Evolutionary conservation across 139 green algal genomes (phyloP), one percentile per base, ranked within the genome.

Genomic region (Volvox africanus): DNA sequence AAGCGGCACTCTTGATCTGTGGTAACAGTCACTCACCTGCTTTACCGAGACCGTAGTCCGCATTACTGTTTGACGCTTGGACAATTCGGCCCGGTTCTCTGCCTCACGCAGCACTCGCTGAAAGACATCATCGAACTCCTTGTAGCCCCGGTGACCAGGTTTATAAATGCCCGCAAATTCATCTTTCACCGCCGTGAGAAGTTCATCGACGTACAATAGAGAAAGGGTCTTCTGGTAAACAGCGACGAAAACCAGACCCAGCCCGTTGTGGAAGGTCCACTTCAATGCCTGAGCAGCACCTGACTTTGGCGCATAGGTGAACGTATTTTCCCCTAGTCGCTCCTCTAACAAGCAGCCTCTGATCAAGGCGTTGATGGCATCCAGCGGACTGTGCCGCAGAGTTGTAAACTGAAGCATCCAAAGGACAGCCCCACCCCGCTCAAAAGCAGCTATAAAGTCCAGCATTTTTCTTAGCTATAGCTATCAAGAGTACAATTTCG

Each of bases 201-300:
- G 93, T 78, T 97, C 94, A 62, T 99, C 97, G 33, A 99, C 97
- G 88, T 99, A 99, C 69, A 97, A 89, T 24, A 99, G 93, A 75
- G 96, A 97, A 12, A 99, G 92, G 24, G 98, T 93, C 75, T 97
- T 95, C 71, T 99, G 97, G 91, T 99, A 99, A 9, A 99, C 98
- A 0, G 97, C 98, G 67, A 99, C 98, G 94, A 99, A 99, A 55
- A 99, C 97, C 3, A 99, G 93, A 16, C 96, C 97, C 73, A 99
- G 92, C 22, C 97, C 95, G 89, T 99, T 99, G 93, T 99, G 96
- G 65, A 99, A 96, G 0, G 94, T 96, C 98, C 98, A 99, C 92
- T 99, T 99, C 1, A 99, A 80, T 2, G 96, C 96, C 94, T 99
- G 98, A 14, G 93, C 85, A 1, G 96, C 91, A 30, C 94, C 94